Percentiles rank a stretch among this genome's conserved stretches.
Conservation (phyloP, 1,284 basidiomycete genomes). For the Vanrija pseudolonga region DNA sequence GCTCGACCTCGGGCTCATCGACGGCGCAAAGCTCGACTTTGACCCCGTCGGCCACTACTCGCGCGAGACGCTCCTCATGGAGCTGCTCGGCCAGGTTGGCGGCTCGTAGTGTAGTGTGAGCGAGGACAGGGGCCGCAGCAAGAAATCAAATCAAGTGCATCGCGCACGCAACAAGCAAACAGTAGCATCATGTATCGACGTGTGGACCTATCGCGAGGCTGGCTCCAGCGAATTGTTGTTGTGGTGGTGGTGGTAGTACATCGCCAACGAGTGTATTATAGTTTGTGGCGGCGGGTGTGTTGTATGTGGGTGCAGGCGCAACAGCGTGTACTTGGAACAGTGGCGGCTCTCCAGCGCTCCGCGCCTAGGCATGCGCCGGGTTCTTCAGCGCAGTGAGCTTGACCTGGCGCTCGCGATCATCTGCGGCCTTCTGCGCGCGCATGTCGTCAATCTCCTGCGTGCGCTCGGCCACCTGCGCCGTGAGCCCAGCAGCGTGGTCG, state of each 20-base stretch:
- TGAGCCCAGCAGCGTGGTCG: constrained; percentile 44
- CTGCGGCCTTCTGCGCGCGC: constrained; percentile 48
- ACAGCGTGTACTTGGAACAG: background rate
- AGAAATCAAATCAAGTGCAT: too few species aligned
- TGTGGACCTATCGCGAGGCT: too few species aligned
- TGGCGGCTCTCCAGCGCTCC: background rate
- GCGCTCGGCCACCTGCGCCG: constrained; percentile 42
- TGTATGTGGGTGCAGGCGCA: background rate
- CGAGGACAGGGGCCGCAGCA: too few species aligned
- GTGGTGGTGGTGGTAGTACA: background rate
- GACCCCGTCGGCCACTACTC: constrained; percentile 69
- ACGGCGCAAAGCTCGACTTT: constrained; percentile 67
- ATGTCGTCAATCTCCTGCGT: constrained; percentile 51
- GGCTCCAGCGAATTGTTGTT: background rate
- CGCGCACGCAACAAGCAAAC: too few species aligned
- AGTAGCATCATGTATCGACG: too few species aligned
- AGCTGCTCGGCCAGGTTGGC: constrained; percentile 8
- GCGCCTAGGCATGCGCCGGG: constrained; percentile 37
- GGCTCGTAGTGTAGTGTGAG: too few species aligned
- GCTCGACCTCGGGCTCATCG: constrained; percentile 60
- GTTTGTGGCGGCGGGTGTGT: background rate
- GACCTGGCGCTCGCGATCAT: too few species aligned
- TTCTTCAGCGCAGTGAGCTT: too few species aligned
- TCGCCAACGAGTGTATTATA: background rate
- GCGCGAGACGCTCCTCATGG: constrained; percentile 54